These are phyloP conservation scores for Fagus sylvatica DNA, from an alignment of 306 rosid genomes.

Conservation along the genomic window DNA sequence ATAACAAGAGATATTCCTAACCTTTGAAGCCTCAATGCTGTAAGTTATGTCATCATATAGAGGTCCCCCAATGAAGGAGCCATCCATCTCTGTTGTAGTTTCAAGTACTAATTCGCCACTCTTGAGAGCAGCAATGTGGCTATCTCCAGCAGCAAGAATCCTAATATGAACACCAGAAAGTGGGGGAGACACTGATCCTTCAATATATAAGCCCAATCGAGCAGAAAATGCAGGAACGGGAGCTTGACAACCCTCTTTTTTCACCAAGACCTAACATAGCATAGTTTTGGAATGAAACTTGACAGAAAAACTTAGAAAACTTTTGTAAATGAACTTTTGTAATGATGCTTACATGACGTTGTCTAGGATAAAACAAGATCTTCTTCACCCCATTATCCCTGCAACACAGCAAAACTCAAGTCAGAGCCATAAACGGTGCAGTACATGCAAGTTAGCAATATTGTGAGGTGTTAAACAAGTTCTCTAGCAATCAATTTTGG, in stretches of 20 bases:
- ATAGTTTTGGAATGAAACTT: constrained; percentile 28
- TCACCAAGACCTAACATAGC: constrained; percentile 56
- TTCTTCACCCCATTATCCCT: constrained; percentile 68
- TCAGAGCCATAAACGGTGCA: constrained; percentile 21
- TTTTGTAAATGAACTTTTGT: neutral
- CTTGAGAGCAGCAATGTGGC: constrained; percentile 60
- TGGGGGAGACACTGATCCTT: constrained; percentile 90
- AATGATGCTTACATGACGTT: constrained; percentile 62
- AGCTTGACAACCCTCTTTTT: constrained; percentile 83
- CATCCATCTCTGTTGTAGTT: constrained; percentile 73
- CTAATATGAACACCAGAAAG: constrained; percentile 73
- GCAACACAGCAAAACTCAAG: constrained; percentile 29
- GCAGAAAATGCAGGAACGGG: constrained; percentile 68
- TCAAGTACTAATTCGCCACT: constrained; percentile 76
- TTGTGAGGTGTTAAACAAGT: constrained; percentile 15
- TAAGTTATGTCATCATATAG: constrained; percentile 79
- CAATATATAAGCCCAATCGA: constrained; percentile 71
- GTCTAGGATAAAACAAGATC: constrained; percentile 81
- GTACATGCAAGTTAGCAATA: constrained; percentile 20
- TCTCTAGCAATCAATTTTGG: neutral
- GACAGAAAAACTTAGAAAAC: constrained; percentile 14
- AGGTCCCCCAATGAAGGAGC: constrained; percentile 84
- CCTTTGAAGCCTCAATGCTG: constrained; percentile 82
- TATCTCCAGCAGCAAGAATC: constrained; percentile 72
- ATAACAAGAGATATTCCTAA: constrained; percentile 28